Conservation (phyloP, 208 protist species). For the Trypanosoma vivax region DNA sequence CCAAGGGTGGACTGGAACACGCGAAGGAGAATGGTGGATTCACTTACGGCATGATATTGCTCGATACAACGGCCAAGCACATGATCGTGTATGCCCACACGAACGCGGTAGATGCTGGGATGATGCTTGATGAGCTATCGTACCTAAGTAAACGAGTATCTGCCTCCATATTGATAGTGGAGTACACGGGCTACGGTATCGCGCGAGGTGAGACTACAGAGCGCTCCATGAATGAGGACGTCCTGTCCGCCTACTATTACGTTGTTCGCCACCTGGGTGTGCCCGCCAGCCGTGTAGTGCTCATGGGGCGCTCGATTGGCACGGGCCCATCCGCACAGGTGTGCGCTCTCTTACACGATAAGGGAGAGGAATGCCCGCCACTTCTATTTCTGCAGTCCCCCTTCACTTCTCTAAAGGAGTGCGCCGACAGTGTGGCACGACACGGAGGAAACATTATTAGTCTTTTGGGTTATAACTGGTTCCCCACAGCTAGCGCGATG, state of each 20-base stretch:
- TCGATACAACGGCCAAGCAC: conserved; percentile 41
- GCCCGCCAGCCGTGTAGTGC: conserved; percentile 47
- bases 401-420: conserved; percentile 72
- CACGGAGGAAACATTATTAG: conserved; percentile 53
- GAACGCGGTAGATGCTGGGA: conserved; percentile 81
- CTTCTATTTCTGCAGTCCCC: conserved; percentile 65
- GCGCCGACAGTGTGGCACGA: conserved; percentile 57
- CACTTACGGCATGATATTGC: conserved; percentile 50
- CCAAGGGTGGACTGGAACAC: conserved; percentile 39
- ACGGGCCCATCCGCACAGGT: conserved; percentile 49
- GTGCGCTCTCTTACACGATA: conserved; percentile 28
- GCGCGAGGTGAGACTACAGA: conserved; percentile 42
- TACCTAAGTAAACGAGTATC: conserved; percentile 44
- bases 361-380: conserved; percentile 27
- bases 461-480: conserved; percentile 77
- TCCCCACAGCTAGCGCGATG: conserved; percentile 75
- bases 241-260: conserved; percentile 63
- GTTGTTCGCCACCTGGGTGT: conserved; percentile 39
- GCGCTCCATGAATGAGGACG: conserved; percentile 52
- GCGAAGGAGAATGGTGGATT: conserved; percentile 50
- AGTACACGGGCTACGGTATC: conserved; percentile 84
- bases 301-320: conserved; percentile 80
- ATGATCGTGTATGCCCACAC: conserved; percentile 80
- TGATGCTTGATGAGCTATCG: conserved; percentile 62
- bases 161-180: conserved; percentile 59